Evolutionary conservation across 805 yeast genomes (phyloP).

Genomic region (Brettanomyces nanus): DNA sequence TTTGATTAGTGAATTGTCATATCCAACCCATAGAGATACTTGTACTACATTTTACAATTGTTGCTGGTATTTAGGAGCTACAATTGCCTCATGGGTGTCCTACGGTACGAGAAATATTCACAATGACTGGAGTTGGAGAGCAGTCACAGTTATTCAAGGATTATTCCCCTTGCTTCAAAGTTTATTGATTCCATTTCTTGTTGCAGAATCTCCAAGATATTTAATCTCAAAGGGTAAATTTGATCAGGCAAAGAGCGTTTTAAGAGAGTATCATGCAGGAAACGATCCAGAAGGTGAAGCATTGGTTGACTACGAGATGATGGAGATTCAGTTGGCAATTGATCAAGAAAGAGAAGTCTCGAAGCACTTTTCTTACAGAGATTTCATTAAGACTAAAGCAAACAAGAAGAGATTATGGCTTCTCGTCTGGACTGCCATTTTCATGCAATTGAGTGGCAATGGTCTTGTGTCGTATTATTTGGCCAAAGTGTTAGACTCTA

Average conservation of each 20-base stretch:
- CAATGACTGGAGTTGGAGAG: constrained; percentile 45
- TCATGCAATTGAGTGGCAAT: constrained; percentile 36
- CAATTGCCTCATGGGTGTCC: constrained; percentile 34
- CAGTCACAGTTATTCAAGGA: constrained; percentile 45
- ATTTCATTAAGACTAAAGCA: constrained; percentile 19
- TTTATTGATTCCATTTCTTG: constrained; percentile 22
- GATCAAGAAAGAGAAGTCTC: constrained; percentile 3
- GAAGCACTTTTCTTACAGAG: not conserved
- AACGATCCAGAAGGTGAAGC: constrained; percentile 11
- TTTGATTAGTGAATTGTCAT: constrained; percentile 23
- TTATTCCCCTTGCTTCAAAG: constrained; percentile 33
- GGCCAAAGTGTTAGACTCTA: constrained; percentile 23
- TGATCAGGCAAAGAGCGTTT: constrained; percentile 31
- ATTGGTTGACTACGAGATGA: constrained; percentile 3
- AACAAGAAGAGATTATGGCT: constrained; percentile 31
- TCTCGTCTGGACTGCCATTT: constrained; percentile 19
- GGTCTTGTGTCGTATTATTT: constrained; percentile 39
- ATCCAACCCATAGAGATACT: constrained; percentile 20
- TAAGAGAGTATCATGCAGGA: constrained; percentile 52
- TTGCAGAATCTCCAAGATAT: constrained; percentile 37
- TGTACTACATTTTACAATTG: constrained; percentile 35
- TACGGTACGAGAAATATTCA: constrained; percentile 25
- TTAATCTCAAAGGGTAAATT: constrained; percentile 27
- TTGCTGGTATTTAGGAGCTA: constrained; percentile 36
- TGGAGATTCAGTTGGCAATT: constrained; percentile 3